Evolutionary conservation across 148 eudicot genomes (phyloP), one percentile per base, ranked within the genome.

Genomic region (Euryodendron excelsum): DNA sequence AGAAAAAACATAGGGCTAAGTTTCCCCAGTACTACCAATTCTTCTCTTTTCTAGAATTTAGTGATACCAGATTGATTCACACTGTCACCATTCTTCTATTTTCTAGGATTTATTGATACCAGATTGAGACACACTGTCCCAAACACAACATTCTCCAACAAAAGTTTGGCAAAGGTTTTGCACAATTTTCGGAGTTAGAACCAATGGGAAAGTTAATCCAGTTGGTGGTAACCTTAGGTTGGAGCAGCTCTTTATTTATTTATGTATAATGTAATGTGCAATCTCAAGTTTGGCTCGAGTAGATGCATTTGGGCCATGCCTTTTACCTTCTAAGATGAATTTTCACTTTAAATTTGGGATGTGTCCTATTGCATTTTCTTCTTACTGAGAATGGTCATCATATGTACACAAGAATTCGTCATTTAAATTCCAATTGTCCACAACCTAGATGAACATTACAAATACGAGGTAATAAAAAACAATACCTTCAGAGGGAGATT

Each of bases 401-500:
- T 14, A 48, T 10, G 17, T 48, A 48, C 11, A 48, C 12, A 10
- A 10, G 15, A 14, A 56, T 56, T 56, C 0, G 60, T n/a, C 31
- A 21, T 9, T 17, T 9, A 9, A 55, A 55, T 3, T 55, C 60
- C 7, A 55, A 17, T 55, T 18, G 1, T 8, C 15, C 33, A 27
- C 10, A 28, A 33, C 11, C 33, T 60, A 25, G 1, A 60, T 28
- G 33, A 60, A 28, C 64, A 8, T 27, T 58, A 5, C 61, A 60
- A 60, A 23, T 34, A 50, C 50, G 36, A 55, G 39, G 62, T 47
- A 45, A 20, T 3, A 4, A 55, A 72, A 50, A 56, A 72, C 41
- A 34, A 52, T 72, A 72, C 76, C 76, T 33, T 36, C 47, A 4
- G 62, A 72, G 28, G 21, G 44, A 55, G 8, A 52, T 53, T 53